Evolutionary conservation across 129 eudicot species (phyloP).

Genomic region (Dittrichia graveolens): DNA sequence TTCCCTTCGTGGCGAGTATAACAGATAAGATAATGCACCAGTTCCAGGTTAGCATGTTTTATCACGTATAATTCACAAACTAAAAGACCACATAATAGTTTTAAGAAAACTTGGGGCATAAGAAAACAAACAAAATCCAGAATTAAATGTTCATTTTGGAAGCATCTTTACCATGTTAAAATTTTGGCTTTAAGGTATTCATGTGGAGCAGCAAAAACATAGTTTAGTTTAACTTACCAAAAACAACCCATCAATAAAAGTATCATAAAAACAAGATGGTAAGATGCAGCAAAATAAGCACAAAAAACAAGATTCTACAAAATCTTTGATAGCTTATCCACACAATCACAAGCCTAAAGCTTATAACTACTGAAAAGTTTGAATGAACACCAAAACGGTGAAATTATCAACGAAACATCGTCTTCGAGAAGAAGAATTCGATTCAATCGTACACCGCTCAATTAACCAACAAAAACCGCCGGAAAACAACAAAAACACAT

Average conservation of each 20-base stretch:
- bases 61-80: not conserved
- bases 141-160: not conserved
- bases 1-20: conserved; percentile 4
- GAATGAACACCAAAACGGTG: conserved; percentile 1
- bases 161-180: not conserved
- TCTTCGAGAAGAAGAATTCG: not conserved
- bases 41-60: conserved; percentile 15
- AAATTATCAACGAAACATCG: not conserved
- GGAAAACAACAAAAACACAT: conserved; percentile 1
- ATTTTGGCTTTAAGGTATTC: not conserved
- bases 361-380: not conserved
- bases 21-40: not conserved
- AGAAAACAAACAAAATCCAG: conserved; percentile 12
- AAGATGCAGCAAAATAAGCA: not conserved
- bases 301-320: conserved; percentile 8
- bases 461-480: not conserved
- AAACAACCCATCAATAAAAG: conserved; percentile 6
- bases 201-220: not conserved
- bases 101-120: not conserved
- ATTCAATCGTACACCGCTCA: conserved; percentile 15
- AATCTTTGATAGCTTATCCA: not conserved
- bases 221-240: not conserved
- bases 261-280: not conserved
- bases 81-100: not conserved
- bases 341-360: conserved; percentile 11